Evolutionary conservation across 139 green algal species (phyloP).

Genomic region (Chlamydomonas sp.): DNA sequence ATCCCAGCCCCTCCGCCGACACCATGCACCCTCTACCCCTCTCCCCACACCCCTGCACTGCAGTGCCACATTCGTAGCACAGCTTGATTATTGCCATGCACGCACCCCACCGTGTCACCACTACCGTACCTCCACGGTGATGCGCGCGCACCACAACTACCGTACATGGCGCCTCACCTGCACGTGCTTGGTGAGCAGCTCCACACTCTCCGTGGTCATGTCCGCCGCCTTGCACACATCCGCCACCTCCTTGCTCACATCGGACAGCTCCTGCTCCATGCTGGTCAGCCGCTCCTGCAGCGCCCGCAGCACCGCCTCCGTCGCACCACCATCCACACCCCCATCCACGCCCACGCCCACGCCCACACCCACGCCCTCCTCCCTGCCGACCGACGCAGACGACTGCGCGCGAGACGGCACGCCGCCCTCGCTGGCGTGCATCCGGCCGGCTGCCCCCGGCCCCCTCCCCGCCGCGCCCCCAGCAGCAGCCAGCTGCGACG

Average conservation of each 20-base stretch:
- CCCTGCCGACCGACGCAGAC: neutral
- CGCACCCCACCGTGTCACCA: neutral
- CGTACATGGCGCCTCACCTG: constrained; percentile 3
- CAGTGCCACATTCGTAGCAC: too few relatives aligned
- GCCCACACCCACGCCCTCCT: neutral
- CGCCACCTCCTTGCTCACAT: neutral
- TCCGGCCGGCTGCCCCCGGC: neutral
- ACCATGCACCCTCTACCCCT: too few relatives aligned
- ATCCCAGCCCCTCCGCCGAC: too few relatives aligned
- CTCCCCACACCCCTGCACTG: too few relatives aligned
- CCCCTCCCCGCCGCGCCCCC: neutral
- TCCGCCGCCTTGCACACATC: constrained; percentile 1
- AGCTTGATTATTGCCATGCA: too few relatives aligned
- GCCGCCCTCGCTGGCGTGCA: neutral
- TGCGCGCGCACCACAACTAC: neutral
- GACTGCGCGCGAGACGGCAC: neutral
- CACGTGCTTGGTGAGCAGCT: constrained; percentile 22
- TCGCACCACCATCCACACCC: too few relatives aligned
- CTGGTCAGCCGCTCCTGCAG: constrained; percentile 11
- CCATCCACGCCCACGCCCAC: neutral
- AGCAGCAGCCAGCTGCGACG: neutral
- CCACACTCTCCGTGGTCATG: constrained; percentile 22
- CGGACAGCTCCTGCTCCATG: neutral
- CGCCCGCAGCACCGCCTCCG: neutral
- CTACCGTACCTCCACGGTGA: neutral